Base-by-base conservation (phyloP, 495 filamentous ascomycete species). In the Cladorrhinum samala region DNA sequence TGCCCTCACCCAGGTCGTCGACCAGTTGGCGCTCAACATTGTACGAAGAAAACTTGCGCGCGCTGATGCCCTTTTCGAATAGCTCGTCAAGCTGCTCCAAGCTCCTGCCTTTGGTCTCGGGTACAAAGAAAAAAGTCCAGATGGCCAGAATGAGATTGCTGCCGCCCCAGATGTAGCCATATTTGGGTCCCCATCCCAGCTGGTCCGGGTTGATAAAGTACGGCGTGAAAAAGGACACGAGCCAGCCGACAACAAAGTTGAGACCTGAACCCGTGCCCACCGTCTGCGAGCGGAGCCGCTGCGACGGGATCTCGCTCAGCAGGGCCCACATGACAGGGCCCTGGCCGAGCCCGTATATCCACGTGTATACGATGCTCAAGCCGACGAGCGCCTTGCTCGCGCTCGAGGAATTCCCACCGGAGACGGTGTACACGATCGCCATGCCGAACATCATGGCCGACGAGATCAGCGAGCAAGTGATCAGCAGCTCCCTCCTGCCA, bases 11-110 rank as follows among this genome's bases (percentile, higher is more conserved):
- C 11, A 39, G 2, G 9, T 59, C 57, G 19, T 65, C 59, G 0
- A 65, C 62, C 23, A 65, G 43, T 47, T 55, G 59, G 7, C 62
- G 42, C 41, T 62, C 59, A 23, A 59, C 55, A 2, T 51, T 50
- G 52, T 56, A 66, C 0, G 41, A 40, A 1, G 61, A 57, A 48
- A 76, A 74, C 38, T 72, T 68, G 21, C 69, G 55, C 20, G 69
- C 69, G 2, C 61, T 55, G 3, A 75, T 69, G 2, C 60, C 56
- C 20, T 68, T 67, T n/a, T 62, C 60, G 41, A 77, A 73, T 25
- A 73, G 55, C 39, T 73, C 70, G 33, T 83, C 80, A 64, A 83
- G 77, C 52, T 83, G 78, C 57, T 80, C 77, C 23, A 84, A 68
- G 0, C 76, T 81, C 20, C 77, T 70, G 0, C 80, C 82, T 51